Evolutionary conservation across 2,329 filamentous ascomycete species (phyloP).

Genomic region (Fusarium albidum): DNA sequence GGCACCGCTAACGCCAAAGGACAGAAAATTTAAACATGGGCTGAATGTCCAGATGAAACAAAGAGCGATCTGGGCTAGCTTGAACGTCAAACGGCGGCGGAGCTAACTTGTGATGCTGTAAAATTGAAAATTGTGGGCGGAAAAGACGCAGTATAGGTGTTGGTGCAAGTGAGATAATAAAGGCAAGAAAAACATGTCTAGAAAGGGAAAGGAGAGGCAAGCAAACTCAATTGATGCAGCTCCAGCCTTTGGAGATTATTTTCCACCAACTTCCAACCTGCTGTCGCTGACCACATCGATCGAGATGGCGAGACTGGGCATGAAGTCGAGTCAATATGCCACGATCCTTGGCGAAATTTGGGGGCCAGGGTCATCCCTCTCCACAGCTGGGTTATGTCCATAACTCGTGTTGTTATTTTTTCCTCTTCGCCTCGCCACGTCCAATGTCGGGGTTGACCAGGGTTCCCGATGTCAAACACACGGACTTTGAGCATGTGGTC

Average conservation of each 20-base stretch:
- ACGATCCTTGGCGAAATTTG: slow-evolving; percentile 21
- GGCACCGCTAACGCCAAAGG: slow-evolving; percentile 7
- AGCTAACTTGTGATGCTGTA: no score
- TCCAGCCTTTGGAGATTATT: no score
- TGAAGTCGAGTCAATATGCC: slow-evolving; percentile 21
- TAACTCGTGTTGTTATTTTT: background rate
- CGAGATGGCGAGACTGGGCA: slow-evolving; percentile 9
- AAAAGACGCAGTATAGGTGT: no score
- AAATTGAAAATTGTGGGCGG: no score
- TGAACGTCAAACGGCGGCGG: background rate
- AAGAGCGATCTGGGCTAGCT: slow-evolving; percentile 1
- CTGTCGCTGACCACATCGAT: slow-evolving; percentile 31
- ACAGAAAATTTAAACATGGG: slow-evolving; percentile 8
- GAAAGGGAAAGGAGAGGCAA: background rate
- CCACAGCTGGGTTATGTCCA: no score
- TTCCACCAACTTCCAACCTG: background rate
- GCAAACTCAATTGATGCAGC: background rate
- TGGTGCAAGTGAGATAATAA: no score
- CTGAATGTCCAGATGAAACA: slow-evolving; percentile 25
- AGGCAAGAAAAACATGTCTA: no score
- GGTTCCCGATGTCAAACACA: background rate
- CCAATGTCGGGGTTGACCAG: slow-evolving; percentile 10
- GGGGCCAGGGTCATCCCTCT: slow-evolving; percentile 4
- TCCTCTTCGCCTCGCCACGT: slow-evolving; percentile 7
- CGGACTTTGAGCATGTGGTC: background rate